Conservation (phyloP, 2,329 filamentous ascomycete genomes). For the Talaromyces sp. region DNA sequence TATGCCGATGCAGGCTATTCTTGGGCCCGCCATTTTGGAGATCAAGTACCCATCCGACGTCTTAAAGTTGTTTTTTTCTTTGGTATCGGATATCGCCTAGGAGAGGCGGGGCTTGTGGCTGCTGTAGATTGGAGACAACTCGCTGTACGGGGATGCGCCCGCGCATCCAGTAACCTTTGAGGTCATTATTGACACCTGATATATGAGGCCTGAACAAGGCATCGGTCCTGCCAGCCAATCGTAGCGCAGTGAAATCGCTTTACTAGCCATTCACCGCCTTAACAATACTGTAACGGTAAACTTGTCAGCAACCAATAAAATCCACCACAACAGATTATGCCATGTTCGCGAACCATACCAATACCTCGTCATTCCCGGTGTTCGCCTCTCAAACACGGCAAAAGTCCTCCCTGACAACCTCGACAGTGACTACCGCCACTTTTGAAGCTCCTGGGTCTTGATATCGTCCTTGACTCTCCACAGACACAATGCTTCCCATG, state of each 20-base stretch:
- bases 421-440: slow-evolving; percentile 23
- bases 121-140: not conserved
- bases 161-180: not conserved
- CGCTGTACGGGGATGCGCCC: not conserved
- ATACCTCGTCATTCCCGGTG: slow-evolving; percentile 21
- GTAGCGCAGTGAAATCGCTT: slow-evolving; percentile 19
- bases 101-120: not conserved
- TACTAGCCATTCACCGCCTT: slow-evolving; percentile 24
- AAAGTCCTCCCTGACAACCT: slow-evolving; percentile 24
- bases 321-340: slow-evolving; percentile 12
- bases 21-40: slow-evolving; percentile 58
- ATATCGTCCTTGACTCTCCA: slow-evolving; percentile 1
- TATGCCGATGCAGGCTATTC: slow-evolving; percentile 89
- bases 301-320: slow-evolving; percentile 5
- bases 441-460: slow-evolving; percentile 10
- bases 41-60: not conserved
- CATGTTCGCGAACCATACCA: slow-evolving; percentile 8
- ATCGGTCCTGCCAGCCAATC: slow-evolving; percentile 15
- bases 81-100: too few relatives aligned
- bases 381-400: slow-evolving; percentile 17
- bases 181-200: not conserved
- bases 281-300: slow-evolving; percentile 13
- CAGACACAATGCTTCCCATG: slow-evolving; percentile 30
- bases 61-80: not conserved
- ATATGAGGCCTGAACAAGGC: slow-evolving; percentile 1